Evolutionary conservation across 2,329 filamentous ascomycete genomes (phyloP).

Genomic region (Colletotrichum sp.): DNA sequence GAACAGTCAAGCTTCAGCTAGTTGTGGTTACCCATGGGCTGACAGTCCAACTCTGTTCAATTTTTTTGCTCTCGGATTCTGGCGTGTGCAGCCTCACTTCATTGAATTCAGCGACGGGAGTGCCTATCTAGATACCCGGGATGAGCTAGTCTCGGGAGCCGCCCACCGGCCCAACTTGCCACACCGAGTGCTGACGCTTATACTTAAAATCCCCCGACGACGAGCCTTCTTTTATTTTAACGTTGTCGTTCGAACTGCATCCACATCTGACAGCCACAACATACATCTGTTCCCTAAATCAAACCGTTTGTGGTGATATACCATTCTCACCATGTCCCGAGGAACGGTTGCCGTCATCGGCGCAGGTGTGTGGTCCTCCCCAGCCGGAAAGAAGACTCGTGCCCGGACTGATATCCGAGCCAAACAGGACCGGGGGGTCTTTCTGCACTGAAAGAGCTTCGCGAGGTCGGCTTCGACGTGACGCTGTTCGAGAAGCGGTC

Average conservation of each 20-base stretch:
- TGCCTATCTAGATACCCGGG: not conserved
- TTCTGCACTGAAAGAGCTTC: slow-evolving; percentile 25
- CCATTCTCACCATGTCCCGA: not conserved
- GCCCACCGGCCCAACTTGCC: not conserved
- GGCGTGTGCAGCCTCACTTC: not conserved
- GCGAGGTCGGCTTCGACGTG: slow-evolving; percentile 27
- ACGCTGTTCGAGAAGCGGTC: slow-evolving; percentile 27
- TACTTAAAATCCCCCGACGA: not conserved
- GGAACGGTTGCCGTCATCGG: slow-evolving; percentile 24
- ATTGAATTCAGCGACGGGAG: not conserved
- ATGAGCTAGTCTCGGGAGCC: not conserved
- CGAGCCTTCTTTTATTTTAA: not conserved
- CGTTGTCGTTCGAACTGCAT: accelerated
- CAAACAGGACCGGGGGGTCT: slow-evolving; percentile 25
- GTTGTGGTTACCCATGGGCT: not conserved
- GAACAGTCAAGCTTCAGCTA: not conserved
- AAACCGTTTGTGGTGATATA: not conserved
- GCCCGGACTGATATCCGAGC: not conserved
- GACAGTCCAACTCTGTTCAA: not conserved
- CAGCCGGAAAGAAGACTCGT: too few species aligned
- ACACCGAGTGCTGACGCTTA: not conserved
- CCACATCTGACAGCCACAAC: not conserved
- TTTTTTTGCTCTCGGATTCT: not conserved
- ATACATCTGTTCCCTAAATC: not conserved
- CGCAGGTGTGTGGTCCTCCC: slow-evolving; percentile 13